phyloP scores from a whole-genome alignment of 139 green algal genomes.

The Dunaliella primolecta region DNA sequence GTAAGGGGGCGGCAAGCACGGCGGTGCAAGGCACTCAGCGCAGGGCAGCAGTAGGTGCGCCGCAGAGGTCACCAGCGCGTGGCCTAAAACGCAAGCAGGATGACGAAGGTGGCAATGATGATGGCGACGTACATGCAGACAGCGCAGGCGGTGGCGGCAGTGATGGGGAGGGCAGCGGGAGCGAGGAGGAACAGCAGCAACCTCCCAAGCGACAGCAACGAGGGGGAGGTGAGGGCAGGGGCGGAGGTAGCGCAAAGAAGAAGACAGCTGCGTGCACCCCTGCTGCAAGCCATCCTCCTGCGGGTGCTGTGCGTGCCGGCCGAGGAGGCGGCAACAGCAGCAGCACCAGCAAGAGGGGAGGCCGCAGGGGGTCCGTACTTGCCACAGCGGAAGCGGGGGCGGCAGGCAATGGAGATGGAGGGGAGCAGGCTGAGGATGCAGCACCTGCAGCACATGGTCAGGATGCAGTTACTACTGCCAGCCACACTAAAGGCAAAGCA shows the following conservation, averaged over 20 bases:
- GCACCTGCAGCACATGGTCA: neutral
- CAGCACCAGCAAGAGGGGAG: neutral
- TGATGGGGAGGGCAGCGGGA: neutral
- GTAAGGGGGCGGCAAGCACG: neutral
- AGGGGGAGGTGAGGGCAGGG: neutral
- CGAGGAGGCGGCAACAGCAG: neutral
- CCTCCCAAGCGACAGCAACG: too few relatives aligned
- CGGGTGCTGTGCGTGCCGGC: neutral
- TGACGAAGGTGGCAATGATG: neutral
- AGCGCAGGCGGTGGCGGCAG: neutral
- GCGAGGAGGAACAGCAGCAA: neutral
- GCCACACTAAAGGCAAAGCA: neutral
- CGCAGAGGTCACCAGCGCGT: neutral
- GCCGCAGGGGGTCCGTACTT: too few relatives aligned
- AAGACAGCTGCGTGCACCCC: too few relatives aligned
- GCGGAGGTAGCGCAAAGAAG: neutral
- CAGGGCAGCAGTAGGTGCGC: neutral
- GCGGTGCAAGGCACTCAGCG: neutral
- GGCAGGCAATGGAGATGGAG: neutral
- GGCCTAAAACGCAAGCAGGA: neutral
- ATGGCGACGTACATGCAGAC: too few relatives aligned
- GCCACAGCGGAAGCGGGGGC: neutral
- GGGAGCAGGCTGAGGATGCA: neutral
- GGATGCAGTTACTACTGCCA: neutral
- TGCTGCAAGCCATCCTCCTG: neutral